A percentile compares a stretch with the other conserved stretches of the same genome.
Evolutionary conservation across 371 early-diverging fungal species (phyloP).

Genomic region (Circinella minor): DNA sequence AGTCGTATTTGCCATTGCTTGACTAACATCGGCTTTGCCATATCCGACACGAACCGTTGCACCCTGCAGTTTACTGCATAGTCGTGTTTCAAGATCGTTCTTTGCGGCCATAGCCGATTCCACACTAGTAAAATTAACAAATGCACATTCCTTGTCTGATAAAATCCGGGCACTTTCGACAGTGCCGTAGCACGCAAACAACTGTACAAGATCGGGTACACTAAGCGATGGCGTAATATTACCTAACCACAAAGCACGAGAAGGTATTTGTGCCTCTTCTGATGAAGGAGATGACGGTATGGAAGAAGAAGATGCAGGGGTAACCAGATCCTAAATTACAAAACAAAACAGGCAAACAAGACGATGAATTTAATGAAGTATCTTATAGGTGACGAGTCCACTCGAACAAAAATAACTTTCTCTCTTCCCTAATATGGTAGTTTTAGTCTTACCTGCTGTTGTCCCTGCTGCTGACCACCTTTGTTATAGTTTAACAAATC

Average conservation of each 20-base stretch:
- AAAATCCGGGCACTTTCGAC: constrained; percentile 90
- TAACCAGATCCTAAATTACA: constrained; percentile 3
- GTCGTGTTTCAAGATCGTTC: constrained; percentile 34
- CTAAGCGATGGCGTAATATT: constrained; percentile 84
- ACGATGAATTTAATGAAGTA: no score
- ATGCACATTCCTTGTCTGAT: constrained; percentile 66
- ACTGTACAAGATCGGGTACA: constrained; percentile 74
- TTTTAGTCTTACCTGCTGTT: constrained; percentile 1
- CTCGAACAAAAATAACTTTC: no score
- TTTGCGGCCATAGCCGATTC: constrained; percentile 44
- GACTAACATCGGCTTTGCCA: constrained; percentile 44
- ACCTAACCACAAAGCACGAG: constrained; percentile 93
- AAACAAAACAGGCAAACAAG: background rate
- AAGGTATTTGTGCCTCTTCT: constrained; percentile 50
- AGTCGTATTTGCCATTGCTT: constrained; percentile 38
- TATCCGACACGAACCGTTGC: constrained; percentile 38
- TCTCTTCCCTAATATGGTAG: no score
- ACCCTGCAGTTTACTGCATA: constrained; percentile 28
- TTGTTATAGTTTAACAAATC: constrained; percentile 11
- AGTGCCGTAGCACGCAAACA: constrained; percentile 87
- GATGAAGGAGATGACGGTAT: constrained; percentile 22
- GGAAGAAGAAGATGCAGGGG: constrained; percentile 11
- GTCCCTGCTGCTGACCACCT: background rate
- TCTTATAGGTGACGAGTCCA: background rate
- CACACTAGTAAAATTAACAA: constrained; percentile 44